Evolutionary conservation across 1,284 basidiomycete species (phyloP).

Genomic region (Leccinum griseonigrum): DNA sequence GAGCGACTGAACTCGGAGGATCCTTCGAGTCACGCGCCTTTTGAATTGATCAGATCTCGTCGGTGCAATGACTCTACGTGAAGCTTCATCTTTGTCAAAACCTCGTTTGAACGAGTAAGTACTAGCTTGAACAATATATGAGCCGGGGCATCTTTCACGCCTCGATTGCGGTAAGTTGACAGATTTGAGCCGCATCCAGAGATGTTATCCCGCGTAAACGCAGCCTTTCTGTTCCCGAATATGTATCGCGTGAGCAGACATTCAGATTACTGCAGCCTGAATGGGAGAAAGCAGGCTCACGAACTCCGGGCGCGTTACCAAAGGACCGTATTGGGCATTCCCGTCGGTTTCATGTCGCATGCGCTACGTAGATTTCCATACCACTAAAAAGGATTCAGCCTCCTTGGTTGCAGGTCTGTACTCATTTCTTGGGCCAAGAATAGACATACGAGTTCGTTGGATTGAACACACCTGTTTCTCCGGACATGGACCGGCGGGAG

Average conservation of each 20-base stretch:
- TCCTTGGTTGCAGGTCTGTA: neutral
- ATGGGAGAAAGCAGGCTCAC: neutral
- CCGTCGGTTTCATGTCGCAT: neutral
- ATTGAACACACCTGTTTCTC: neutral
- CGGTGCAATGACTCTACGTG: neutral
- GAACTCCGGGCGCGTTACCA: neutral
- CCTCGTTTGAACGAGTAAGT: neutral
- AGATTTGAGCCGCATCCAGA: neutral
- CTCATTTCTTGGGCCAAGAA: neutral
- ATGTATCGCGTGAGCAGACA: slow-evolving; percentile 7
- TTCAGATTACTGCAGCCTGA: neutral
- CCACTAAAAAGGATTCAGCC: neutral
- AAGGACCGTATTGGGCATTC: neutral
- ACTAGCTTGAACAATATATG: neutral
- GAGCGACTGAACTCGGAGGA: neutral
- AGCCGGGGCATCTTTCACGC: neutral
- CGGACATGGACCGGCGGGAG: neutral
- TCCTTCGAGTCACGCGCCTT: neutral
- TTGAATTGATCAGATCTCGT: neutral
- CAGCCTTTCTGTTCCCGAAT: neutral
- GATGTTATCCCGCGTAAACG: neutral
- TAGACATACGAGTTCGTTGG: neutral
- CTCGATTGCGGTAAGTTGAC: neutral
- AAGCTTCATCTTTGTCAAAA: neutral
- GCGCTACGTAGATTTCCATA: neutral